Evolutionary conservation across 202 grass and related monocot species (phyloP).

Genomic region (Hordeum pubiflorum): DNA sequence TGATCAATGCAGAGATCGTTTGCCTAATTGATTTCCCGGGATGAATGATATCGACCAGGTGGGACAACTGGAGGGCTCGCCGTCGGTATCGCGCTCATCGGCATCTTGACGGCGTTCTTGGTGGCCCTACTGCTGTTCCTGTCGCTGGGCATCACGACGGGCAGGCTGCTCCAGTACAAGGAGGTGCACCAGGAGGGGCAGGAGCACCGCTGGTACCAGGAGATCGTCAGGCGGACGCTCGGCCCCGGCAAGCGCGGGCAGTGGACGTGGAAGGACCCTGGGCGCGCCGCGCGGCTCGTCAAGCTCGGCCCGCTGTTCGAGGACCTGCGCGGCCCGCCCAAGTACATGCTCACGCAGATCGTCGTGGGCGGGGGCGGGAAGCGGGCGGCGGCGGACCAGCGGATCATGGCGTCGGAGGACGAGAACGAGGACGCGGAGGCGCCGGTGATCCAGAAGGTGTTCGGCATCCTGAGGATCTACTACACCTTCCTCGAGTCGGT

Average conservation of each 20-base stretch:
- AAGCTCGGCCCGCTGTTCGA: constrained; percentile 81
- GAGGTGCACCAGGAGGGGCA: constrained; percentile 56
- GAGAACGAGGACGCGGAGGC: constrained; percentile 63
- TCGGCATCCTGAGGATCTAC: constrained; percentile 65
- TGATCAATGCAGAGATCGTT: not conserved
- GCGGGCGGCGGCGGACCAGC: constrained; percentile 23
- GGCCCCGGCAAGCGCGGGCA: constrained; percentile 74
- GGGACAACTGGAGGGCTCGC: constrained; percentile 38
- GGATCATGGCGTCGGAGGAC: constrained; percentile 65
- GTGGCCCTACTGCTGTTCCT: constrained; percentile 70
- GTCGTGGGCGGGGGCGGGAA: not conserved
- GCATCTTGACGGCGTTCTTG: constrained; percentile 40
- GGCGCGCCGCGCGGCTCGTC: constrained; percentile 23
- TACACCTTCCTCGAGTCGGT: constrained; percentile 51
- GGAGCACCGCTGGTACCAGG: constrained; percentile 62
- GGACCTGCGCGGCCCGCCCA: constrained; percentile 75
- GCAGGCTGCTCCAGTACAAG: constrained; percentile 73
- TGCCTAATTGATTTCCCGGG: not conserved
- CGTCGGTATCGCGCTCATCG: constrained; percentile 47
- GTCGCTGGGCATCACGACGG: constrained; percentile 68
- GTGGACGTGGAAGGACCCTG: constrained; percentile 67
- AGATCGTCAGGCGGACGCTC: constrained; percentile 47
- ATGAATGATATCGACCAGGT: not conserved
- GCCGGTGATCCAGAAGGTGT: constrained; percentile 52
- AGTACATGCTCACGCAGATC: constrained; percentile 70